Evolutionary conservation across 495 filamentous ascomycete species (phyloP).

Genomic region (Umbilicaria muhlenbergii): DNA sequence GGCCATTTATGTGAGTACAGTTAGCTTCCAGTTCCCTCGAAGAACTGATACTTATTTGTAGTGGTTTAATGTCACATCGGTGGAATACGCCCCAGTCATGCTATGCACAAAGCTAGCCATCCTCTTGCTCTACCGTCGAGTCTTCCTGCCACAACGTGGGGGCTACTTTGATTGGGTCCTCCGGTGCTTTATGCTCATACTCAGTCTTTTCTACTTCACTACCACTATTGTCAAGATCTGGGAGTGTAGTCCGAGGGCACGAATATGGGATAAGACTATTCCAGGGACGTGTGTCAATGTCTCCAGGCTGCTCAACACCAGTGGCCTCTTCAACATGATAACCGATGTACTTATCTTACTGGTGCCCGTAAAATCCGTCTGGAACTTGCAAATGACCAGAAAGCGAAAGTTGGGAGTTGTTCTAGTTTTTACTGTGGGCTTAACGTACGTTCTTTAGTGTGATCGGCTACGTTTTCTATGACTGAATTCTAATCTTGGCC

Average conservation of each 20-base stretch:
- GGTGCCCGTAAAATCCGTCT: conserved; percentile 20
- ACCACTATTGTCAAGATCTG: conserved; percentile 22
- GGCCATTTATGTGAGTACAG: conserved; percentile 12
- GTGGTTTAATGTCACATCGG: conserved; percentile 21
- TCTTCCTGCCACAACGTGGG: conserved; percentile 19
- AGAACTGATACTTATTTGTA: conserved; percentile 2
- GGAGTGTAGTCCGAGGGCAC: conserved; percentile 17
- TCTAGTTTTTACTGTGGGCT: conserved; percentile 21
- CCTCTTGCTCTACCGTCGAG: conserved; percentile 22
- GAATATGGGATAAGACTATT: conserved; percentile 16
- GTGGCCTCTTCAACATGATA: conserved; percentile 20
- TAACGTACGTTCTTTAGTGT: conserved; percentile 13
- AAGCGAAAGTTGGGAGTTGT: conserved; percentile 17
- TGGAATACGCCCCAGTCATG: conserved; percentile 23
- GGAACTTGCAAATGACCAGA: conserved; percentile 16
- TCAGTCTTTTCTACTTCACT: conserved; percentile 19
- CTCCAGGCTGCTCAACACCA: conserved; percentile 17
- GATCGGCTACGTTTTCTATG: background rate
- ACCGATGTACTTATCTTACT: conserved; percentile 25
- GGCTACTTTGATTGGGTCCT: conserved; percentile 18
- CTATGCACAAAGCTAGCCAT: conserved; percentile 25
- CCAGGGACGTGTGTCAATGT: conserved; percentile 19
- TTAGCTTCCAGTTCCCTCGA: background rate
- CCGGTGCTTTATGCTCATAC: conserved; percentile 17
- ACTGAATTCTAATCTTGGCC: background rate